Percentiles rank a stretch among this genome's conserved stretches.
Evolutionary conservation across 2,329 filamentous ascomycete species (phyloP).

Genomic region (Fusarium transvaalense): DNA sequence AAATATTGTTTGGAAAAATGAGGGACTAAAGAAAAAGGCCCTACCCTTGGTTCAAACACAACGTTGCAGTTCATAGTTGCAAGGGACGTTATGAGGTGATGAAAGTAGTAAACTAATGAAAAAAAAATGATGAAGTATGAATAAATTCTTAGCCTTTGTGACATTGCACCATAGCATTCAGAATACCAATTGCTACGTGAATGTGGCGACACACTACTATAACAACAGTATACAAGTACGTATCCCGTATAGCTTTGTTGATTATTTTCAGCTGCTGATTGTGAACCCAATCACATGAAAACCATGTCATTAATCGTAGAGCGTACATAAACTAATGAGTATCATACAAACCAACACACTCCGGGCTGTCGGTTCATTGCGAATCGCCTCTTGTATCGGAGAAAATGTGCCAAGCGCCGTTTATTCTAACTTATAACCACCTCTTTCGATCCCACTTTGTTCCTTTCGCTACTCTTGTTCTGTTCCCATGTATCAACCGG

Average conservation of each 20-base stretch:
- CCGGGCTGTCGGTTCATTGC: conserved; percentile 12
- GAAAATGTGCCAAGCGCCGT: conserved; percentile 33
- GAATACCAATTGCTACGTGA: neutral
- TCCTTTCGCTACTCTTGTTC: neutral
- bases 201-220: neutral
- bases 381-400: conserved; percentile 16
- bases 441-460: conserved; percentile 18
- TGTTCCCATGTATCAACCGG: conserved; percentile 23
- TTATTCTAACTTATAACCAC: conserved; percentile 33
- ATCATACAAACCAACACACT: conserved; percentile 40
- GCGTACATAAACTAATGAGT: conserved; percentile 30
- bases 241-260: neutral
- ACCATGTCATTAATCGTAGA: conserved; percentile 39
- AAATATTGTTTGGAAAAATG: conserved; percentile 34
- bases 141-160: neutral
- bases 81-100: conserved; percentile 36
- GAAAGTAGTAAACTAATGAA: conserved; percentile 47
- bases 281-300: conserved; percentile 9
- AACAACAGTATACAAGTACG: neutral
- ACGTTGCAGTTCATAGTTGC: conserved; percentile 35
- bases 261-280: neutral
- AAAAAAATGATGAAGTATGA: conserved; percentile 39
- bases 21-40: conserved; percentile 16
- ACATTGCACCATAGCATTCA: neutral
- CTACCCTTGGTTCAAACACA: conserved; percentile 26